Conservation (phyloP, 2,329 filamentous ascomycete species). For the Tolypocladium sp. region DNA sequence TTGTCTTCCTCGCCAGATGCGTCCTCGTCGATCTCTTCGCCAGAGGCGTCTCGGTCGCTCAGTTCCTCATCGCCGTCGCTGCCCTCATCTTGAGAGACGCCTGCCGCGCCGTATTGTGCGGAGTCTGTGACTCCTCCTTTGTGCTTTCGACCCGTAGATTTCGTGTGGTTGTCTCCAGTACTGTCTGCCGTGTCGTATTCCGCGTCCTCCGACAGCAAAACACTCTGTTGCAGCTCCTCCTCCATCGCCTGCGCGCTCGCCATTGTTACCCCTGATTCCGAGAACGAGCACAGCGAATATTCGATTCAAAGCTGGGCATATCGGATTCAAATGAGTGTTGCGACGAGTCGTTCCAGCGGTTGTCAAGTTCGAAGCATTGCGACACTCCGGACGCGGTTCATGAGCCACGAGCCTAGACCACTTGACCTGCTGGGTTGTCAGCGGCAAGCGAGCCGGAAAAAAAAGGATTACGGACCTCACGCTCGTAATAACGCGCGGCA, state of each 20-base stretch:
- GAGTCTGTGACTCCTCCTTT: neutral
- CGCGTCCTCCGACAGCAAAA: constrained; percentile 39
- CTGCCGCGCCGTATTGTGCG: neutral
- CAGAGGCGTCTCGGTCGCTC: constrained; percentile 29
- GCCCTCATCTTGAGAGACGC: neutral
- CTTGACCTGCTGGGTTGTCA: constrained; percentile 4
- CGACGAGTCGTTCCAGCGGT: constrained; percentile 11
- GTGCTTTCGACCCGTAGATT: constrained; percentile 9
- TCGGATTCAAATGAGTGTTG: constrained; percentile 13
- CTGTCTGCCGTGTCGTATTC: constrained; percentile 28
- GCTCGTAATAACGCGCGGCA: constrained; percentile 2
- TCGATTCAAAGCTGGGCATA: constrained; percentile 16
- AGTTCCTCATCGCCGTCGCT: constrained; percentile 23
- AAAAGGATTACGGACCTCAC: constrained; percentile 1
- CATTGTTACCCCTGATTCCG: constrained; percentile 28
- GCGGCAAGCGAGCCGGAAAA: neutral
- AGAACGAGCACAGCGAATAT: constrained; percentile 8
- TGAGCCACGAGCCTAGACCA: constrained; percentile 5
- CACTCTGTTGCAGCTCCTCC: constrained; percentile 49
- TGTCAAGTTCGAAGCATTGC: constrained; percentile 14
- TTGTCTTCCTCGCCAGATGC: constrained; percentile 33
- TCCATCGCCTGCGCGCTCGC: constrained; percentile 44
- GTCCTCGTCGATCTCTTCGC: constrained; percentile 32
- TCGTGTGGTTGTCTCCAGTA: constrained; percentile 16
- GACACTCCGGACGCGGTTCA: constrained; percentile 1